phyloP scores from a whole-genome alignment of 2,329 filamentous ascomycete genomes.

The Claviceps lovelessii region DNA sequence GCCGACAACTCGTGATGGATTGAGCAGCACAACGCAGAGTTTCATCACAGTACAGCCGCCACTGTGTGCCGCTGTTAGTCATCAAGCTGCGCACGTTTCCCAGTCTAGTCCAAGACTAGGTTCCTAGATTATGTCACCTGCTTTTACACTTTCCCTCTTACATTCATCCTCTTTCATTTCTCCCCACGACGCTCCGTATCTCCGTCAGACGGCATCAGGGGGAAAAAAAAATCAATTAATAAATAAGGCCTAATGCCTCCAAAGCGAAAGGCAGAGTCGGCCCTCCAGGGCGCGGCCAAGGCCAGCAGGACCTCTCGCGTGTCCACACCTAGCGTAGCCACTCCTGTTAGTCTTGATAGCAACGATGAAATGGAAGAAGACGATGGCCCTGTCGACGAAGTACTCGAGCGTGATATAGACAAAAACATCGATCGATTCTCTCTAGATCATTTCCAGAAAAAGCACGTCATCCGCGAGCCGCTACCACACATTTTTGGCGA shows the following conservation, averaged over 20 bases:
- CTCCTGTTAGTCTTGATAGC: conserved; percentile 43
- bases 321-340: conserved; percentile 47
- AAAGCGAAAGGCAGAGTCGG: conserved; percentile 51
- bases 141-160: background rate
- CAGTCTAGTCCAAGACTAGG: too few species aligned
- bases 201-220: conserved; percentile 8
- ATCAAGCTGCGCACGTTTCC: background rate
- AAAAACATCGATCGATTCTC: conserved; percentile 48
- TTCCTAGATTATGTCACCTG: background rate
- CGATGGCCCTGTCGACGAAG: conserved; percentile 35
- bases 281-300: conserved; percentile 35
- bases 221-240: background rate
- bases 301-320: conserved; percentile 40
- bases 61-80: background rate
- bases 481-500: conserved; percentile 32
- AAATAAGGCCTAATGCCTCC: conserved; percentile 39
- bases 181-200: background rate
- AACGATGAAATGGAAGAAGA: conserved; percentile 36
- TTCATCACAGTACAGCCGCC: background rate
- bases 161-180: background rate
- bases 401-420: conserved; percentile 39
- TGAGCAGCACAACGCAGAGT: background rate
- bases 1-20: background rate
- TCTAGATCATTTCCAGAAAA: conserved; percentile 35
- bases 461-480: conserved; percentile 27